Base-by-base conservation (phyloP, 805 yeast species). In the Cyberlindnera euphorbiiphila region DNA sequence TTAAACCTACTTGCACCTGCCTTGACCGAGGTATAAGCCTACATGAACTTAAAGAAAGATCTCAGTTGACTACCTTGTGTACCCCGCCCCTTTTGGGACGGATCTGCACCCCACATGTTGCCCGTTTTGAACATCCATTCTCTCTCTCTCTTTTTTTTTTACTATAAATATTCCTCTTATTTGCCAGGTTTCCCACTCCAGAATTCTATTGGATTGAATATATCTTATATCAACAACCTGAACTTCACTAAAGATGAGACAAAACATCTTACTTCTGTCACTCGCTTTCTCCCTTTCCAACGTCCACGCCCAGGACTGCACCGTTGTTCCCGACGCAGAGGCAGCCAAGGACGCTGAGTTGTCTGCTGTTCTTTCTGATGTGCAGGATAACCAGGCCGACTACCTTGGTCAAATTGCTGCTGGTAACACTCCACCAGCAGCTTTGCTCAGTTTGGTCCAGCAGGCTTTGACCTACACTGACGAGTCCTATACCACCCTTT, bases 381-480 rank as follows among this genome's bases (percentile, higher is more conserved):
- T 50, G 21, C 32, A 37, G 16, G 34, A 37, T 9, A 34, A 50
- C 28, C 14, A 28, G 25, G 14, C 29, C 12, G 50, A 49, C 4
- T 50, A 50, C 36, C 17, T 50, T 20, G 40, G 47, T 8, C 43
- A 41, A 18, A 43, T 50, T 27, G 39, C 38, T 23, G 47, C 32
- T 9, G 30, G 45, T 18, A 47, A 51, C 35, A 9, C 31, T 29
- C 45, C 51, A 15, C 65, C 65, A 45, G 17, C 54, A 10, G 56
- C 51, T 31, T 47, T 60, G 15, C 37, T 60, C 25, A 24, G 27
- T 6, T n/a, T 60, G 10, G 58, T 56, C 42, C 48, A 48, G 15
- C 49, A 47, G 26, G 41, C 51, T 15, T 37, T 46, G 10, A 54
- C 64, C 27, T 59, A 45, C 34, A 31, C 26, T 16, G 34, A 31